phyloP scores from a whole-genome alignment of 805 yeast species.

The Nakazawaea wyomingensis region DNA sequence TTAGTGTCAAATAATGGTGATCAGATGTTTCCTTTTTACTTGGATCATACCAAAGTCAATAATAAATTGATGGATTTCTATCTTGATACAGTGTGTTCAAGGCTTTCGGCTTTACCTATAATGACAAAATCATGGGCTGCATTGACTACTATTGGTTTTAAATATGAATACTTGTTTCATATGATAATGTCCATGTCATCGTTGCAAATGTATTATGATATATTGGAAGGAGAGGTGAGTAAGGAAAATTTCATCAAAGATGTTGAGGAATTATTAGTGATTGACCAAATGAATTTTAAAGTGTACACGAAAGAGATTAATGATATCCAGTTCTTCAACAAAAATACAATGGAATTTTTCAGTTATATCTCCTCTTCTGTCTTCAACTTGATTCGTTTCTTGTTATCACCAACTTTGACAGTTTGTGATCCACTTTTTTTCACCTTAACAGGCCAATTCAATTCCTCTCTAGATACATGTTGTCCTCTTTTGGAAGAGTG shows the following conservation, averaged over 20 bases:
- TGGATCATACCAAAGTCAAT: slow-evolving; percentile 5
- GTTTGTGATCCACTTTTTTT: slow-evolving; percentile 10
- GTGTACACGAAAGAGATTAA: neutral
- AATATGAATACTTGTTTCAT: slow-evolving; percentile 2
- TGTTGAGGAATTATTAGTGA: slow-evolving; percentile 4
- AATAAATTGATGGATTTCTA: slow-evolving; percentile 6
- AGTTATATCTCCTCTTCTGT: slow-evolving; percentile 2
- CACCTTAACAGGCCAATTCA: neutral
- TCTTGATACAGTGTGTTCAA: neutral
- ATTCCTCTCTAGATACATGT: neutral
- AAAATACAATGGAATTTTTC: neutral
- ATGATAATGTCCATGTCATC: slow-evolving; percentile 1
- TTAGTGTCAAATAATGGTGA: slow-evolving; percentile 7
- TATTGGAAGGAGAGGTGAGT: neutral
- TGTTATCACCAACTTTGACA: slow-evolving; percentile 2
- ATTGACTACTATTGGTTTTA: neutral
- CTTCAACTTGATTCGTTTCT: slow-evolving; percentile 2
- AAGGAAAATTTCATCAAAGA: neutral
- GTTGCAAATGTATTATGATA: slow-evolving; percentile 6
- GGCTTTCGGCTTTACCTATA: neutral
- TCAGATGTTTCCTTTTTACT: slow-evolving; percentile 5
- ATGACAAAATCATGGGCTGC: slow-evolving; percentile 6
- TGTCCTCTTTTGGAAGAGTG: neutral
- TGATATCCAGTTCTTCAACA: neutral
- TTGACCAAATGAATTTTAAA: slow-evolving; percentile 4